Evolutionary conservation across 169 alveolate species (phyloP).

Genomic region (Cryptosporidium bovis): DNA sequence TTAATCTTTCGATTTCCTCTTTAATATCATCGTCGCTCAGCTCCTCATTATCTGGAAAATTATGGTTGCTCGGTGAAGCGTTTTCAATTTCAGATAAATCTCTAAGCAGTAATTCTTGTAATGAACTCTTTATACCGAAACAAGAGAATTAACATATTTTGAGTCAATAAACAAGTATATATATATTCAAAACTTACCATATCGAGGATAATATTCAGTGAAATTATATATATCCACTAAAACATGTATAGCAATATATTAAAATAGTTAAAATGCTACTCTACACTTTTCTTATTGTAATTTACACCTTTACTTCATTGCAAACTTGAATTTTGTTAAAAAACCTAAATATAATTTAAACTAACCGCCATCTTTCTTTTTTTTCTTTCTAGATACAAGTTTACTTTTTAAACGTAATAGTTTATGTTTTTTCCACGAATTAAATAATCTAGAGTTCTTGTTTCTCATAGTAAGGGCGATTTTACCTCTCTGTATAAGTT

Average conservation of each 20-base stretch:
- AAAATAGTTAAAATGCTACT: too few relatives aligned
- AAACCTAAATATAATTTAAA: neutral
- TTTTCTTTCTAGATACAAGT: neutral
- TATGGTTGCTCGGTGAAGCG: neutral
- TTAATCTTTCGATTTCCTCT: neutral
- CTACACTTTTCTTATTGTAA: too few relatives aligned
- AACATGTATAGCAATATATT: neutral
- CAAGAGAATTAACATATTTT: neutral
- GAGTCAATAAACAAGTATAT: neutral
- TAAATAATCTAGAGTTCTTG: neutral
- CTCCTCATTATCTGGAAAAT: neutral
- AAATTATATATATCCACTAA: neutral
- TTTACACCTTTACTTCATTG: too few relatives aligned
- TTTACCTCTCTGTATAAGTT: neutral
- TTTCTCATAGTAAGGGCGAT: neutral
- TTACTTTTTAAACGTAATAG: constrained; percentile 18
- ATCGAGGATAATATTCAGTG: neutral
- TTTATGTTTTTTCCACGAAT: constrained; percentile 18
- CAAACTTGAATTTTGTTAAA: too few relatives aligned
- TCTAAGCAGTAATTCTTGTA: constrained; percentile 36
- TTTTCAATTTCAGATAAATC: constrained; percentile 41
- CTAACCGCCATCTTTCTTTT: neutral
- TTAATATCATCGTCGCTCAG: neutral
- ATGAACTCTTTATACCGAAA: constrained; percentile 6
- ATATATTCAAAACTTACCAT: constrained; percentile 51